A percentile compares a stretch with the other conserved stretches of the same genome.
Conservation (phyloP, 495 filamentous ascomycete species). For the Clohesyomyces aquaticus region DNA sequence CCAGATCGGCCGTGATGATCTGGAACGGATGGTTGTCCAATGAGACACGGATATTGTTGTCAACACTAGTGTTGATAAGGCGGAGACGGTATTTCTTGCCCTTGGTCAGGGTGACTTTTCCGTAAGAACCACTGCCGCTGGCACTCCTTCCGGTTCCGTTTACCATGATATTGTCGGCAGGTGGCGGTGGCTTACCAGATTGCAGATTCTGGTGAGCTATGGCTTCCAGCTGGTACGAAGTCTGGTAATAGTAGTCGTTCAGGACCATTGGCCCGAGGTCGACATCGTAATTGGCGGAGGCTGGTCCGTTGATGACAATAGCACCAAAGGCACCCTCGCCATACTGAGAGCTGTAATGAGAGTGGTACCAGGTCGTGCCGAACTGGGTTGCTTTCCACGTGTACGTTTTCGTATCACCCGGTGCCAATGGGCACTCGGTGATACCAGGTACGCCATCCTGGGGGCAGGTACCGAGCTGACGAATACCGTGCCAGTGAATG, state of each 20-base stretch:
- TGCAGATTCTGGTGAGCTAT: constrained; percentile 30
- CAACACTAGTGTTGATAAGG: constrained; percentile 46
- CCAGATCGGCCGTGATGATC: constrained; percentile 46
- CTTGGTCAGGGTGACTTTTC: constrained; percentile 21
- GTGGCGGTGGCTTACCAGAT: constrained; percentile 30
- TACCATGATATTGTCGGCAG: constrained; percentile 45
- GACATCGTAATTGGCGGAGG: constrained; percentile 47
- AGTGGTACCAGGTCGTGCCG: constrained; percentile 49
- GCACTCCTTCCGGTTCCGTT: constrained; percentile 45
- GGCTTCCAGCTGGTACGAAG: constrained; percentile 32
- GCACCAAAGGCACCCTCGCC: constrained; percentile 47
- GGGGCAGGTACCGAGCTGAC: constrained; percentile 39
- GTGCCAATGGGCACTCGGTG: constrained; percentile 48
- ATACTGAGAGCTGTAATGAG: constrained; percentile 45
- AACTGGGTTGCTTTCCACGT: constrained; percentile 46
- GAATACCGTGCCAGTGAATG: constrained; percentile 49
- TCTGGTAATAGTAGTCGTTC: constrained; percentile 47
- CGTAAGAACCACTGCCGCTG: constrained; percentile 39
- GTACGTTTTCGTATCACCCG: constrained; percentile 46
- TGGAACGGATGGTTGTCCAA: constrained; percentile 45
- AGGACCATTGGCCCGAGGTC: constrained; percentile 44
- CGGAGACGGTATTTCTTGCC: constrained; percentile 48
- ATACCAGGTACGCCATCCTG: constrained; percentile 47
- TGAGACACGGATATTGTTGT: constrained; percentile 47
- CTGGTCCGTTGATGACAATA: constrained; percentile 47